Conservation (phyloP, 331 rosid genomes). For the Quercus lobata region DNA sequence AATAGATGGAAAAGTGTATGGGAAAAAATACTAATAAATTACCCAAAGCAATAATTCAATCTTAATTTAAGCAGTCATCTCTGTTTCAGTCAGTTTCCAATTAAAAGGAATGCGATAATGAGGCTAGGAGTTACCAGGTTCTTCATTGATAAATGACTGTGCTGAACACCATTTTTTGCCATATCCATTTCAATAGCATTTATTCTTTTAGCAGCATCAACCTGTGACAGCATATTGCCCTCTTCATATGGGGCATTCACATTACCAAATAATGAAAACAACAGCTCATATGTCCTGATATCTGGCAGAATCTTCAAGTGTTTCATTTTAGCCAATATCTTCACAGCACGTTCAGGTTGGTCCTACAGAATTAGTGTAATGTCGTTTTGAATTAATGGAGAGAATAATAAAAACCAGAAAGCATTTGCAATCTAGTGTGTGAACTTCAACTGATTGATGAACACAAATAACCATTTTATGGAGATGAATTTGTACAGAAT, state of each 20-base stretch:
- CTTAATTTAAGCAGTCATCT: neutral
- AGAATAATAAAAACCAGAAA: conserved; percentile 12
- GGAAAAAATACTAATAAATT: neutral
- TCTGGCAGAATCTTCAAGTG: conserved; percentile 50
- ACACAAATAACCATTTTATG: conserved; percentile 4
- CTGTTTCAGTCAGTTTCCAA: neutral
- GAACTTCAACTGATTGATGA: neutral
- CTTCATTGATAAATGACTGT: conserved; percentile 58
- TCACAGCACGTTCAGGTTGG: conserved; percentile 73
- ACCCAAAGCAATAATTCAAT: neutral
- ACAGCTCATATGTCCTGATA: conserved; percentile 63
- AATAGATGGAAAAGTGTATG: neutral
- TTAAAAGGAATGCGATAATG: conserved; percentile 8
- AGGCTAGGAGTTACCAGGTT: conserved; percentile 48
- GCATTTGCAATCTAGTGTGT: conserved; percentile 3
- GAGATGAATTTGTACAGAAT: conserved; percentile 13
- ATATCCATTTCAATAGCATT: conserved; percentile 70
- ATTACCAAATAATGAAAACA: conserved; percentile 70
- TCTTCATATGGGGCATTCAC: conserved; percentile 79
- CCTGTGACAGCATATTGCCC: conserved; percentile 57
- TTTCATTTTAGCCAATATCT: conserved; percentile 72
- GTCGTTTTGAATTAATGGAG: conserved; percentile 19
- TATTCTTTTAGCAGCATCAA: conserved; percentile 57
- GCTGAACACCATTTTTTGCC: conserved; percentile 60
- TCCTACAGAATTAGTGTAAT: conserved; percentile 42